These are phyloP conservation scores for Fusarium hostae DNA, from an alignment of 2,329 filamentous ascomycete species.

Conservation along the genomic window DNA sequence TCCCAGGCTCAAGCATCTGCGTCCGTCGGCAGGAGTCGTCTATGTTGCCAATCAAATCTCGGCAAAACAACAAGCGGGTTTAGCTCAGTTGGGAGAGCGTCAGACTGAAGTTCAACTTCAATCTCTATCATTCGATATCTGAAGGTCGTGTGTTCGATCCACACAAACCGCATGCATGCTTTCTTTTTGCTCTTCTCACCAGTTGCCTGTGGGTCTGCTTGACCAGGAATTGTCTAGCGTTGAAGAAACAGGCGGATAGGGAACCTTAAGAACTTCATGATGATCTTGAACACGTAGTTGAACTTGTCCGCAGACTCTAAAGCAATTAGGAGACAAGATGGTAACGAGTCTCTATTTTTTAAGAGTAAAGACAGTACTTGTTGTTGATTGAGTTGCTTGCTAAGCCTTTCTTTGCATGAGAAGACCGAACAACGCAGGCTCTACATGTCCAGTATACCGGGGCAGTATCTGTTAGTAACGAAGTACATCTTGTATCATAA, in stretches of 20 bases:
- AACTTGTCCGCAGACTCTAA: too few species aligned
- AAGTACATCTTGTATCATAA: too few species aligned
- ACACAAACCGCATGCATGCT: slow-evolving; percentile 6
- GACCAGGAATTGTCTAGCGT: neutral
- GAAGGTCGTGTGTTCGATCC: slow-evolving; percentile 18
- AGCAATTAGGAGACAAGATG: neutral
- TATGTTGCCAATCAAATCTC: neutral
- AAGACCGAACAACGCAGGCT: neutral
- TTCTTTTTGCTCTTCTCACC: neutral
- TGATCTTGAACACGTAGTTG: too few species aligned
- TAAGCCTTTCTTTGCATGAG: neutral
- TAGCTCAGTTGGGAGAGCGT: slow-evolving; percentile 19
- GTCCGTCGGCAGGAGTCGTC: neutral
- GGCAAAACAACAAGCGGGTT: neutral
- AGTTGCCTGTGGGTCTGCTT: neutral
- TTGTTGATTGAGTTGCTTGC: neutral
- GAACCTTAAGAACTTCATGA: too few species aligned
- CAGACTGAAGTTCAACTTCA: slow-evolving; percentile 14
- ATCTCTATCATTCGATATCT: slow-evolving; percentile 5
- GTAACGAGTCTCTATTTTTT: neutral
- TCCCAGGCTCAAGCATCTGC: neutral
- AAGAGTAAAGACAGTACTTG: rapidly evolving
- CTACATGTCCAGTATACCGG: rapidly evolving
- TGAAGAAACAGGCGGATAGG: neutral
- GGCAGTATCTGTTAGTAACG: neutral